Conservation (phyloP, 805 yeast species). For the Pichia cabralensis region DNA sequence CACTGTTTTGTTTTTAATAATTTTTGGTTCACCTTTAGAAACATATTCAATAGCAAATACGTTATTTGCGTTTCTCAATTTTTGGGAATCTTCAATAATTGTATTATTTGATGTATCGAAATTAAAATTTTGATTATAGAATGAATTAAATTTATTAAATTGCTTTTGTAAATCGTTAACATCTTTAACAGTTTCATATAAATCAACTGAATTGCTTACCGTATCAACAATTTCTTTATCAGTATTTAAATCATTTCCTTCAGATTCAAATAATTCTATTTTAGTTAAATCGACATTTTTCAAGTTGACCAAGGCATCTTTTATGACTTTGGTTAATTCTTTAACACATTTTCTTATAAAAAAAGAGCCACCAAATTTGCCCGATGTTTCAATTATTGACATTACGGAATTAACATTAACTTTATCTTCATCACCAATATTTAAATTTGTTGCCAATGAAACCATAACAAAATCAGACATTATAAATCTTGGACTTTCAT, state of each 20-base stretch:
- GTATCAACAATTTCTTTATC: neutral
- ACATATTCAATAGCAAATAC: constrained; percentile 17
- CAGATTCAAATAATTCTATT: constrained; percentile 18
- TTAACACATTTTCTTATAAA: constrained; percentile 45
- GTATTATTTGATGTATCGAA: neutral
- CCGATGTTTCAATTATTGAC: constrained; percentile 32
- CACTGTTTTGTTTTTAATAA: constrained; percentile 8
- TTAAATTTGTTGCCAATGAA: constrained; percentile 33
- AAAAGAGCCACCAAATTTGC: constrained; percentile 32
- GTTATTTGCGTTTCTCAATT: constrained; percentile 1
- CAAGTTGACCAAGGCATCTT: constrained; percentile 26
- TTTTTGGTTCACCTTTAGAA: constrained; percentile 11
- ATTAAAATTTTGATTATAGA: constrained; percentile 3
- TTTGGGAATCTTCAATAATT: neutral
- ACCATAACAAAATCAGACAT: constrained; percentile 76
- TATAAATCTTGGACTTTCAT: constrained; percentile 75
- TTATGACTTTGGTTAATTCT: constrained; percentile 49
- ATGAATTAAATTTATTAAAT: constrained; percentile 12
- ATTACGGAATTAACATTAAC: constrained; percentile 56
- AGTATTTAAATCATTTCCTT: constrained; percentile 16
- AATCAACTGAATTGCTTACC: constrained; percentile 1
- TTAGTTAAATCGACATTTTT: constrained; percentile 18
- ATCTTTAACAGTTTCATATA: constrained; percentile 17
- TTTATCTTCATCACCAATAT: constrained; percentile 27
- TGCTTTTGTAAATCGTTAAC: constrained; percentile 16